Percentiles rank a stretch among this genome's conserved stretches.
Conservation (phyloP, 1,139 yeast genomes). For the Kurtzmaniella quercitrusa region DNA sequence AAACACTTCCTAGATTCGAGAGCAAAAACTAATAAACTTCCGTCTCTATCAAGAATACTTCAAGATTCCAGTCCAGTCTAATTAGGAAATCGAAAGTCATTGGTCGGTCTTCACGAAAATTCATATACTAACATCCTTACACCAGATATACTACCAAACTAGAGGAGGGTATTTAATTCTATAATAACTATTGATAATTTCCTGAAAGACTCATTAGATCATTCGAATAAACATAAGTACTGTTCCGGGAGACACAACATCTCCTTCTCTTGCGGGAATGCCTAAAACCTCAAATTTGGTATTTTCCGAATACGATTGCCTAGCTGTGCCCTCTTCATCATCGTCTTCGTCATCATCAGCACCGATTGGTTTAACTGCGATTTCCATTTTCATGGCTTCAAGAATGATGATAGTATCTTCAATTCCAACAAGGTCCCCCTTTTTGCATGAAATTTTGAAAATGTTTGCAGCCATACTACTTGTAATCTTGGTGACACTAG, state of each 20-base stretch:
- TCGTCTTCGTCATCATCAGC: neutral
- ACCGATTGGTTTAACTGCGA: conserved; percentile 19
- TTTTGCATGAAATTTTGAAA: conserved; percentile 20
- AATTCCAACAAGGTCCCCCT: conserved; percentile 25
- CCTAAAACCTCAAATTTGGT: neutral
- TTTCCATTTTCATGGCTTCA: conserved; percentile 48
- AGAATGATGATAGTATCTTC: conserved; percentile 33
- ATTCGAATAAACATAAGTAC: neutral
- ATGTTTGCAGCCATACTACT: conserved; percentile 29
- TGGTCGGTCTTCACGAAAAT: too few relatives aligned
- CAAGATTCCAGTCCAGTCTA: too few relatives aligned
- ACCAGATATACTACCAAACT: too few relatives aligned
- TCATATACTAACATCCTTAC: too few relatives aligned
- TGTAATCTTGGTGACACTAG: conserved; percentile 18
- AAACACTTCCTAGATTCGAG: too few relatives aligned
- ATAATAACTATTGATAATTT: too few relatives aligned
- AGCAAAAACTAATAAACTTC: too few relatives aligned
- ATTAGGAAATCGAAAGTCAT: too few relatives aligned
- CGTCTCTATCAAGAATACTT: too few relatives aligned
- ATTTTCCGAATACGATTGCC: neutral
- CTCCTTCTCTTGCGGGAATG: neutral
- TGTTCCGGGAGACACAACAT: neutral
- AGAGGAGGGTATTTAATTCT: too few relatives aligned
- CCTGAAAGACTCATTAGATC: neutral
- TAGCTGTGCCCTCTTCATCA: neutral